A percentile compares a stretch with the other conserved stretches of the same genome.
These are phyloP conservation scores for Aspergillus sclerotiicarbonarius DNA, from an alignment of 495 filamentous ascomycete species.

Conservation along the genomic window DNA sequence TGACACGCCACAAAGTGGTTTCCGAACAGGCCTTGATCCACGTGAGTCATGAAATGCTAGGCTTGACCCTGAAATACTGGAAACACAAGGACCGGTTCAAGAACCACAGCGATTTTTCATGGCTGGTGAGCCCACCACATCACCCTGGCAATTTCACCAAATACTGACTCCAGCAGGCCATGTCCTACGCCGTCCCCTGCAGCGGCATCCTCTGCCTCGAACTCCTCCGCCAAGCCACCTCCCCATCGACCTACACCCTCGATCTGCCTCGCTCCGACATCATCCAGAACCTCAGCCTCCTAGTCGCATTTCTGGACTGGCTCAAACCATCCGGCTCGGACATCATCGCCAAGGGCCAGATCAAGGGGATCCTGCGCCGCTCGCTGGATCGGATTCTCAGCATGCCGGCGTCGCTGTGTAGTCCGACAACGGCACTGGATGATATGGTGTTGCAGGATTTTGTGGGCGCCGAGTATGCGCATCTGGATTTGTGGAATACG, in stretches of 20 bases:
- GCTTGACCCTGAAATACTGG: constrained; percentile 7
- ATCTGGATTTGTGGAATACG: constrained; percentile 8
- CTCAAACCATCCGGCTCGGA: background rate
- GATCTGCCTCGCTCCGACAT: constrained; percentile 1
- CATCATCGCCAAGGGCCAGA: background rate
- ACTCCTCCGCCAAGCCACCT: constrained; percentile 5
- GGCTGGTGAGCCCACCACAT: constrained; percentile 1
- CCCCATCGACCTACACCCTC: background rate
- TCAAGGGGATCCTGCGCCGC: background rate
- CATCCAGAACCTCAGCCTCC: constrained; percentile 7
- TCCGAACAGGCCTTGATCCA: constrained; percentile 1
- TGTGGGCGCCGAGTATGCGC: background rate
- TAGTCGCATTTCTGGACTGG: constrained; percentile 8
- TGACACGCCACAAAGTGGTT: background rate
- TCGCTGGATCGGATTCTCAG: constrained; percentile 9
- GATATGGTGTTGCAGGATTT: background rate
- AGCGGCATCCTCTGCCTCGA: constrained; percentile 13
- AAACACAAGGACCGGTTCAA: constrained; percentile 5
- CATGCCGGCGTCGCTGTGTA: background rate
- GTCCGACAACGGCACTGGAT: background rate
- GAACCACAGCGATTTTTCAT: constrained; percentile 6
- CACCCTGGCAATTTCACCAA: no score
- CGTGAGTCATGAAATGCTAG: constrained; percentile 5
- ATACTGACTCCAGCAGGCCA: no score
- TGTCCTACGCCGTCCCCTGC: constrained; percentile 8